Evolutionary conservation across 2,329 filamentous ascomycete genomes (phyloP).

Genomic region (Fusarium sambucinum): DNA sequence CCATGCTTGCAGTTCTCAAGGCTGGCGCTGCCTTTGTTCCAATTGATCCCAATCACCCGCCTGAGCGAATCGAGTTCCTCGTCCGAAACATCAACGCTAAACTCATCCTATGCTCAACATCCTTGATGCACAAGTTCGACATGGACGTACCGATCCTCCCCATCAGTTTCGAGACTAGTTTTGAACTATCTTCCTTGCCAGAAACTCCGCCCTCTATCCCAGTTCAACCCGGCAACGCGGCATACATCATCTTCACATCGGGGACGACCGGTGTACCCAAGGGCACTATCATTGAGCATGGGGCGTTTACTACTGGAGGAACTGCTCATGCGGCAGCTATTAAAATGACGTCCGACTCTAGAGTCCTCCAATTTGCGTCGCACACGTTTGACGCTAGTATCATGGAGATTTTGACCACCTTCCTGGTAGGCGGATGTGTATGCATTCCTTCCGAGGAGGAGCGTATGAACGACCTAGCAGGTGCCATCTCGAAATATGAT

Average conservation of each 20-base stretch:
- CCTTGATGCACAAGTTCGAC: neutral
- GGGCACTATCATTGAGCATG: conserved; percentile 37
- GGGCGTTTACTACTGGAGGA: conserved; percentile 17
- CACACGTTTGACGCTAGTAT: conserved; percentile 37
- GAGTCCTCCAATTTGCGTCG: conserved; percentile 34
- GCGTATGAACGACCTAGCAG: conserved; percentile 32
- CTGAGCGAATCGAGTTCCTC: conserved; percentile 35
- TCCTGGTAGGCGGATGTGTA: conserved; percentile 39
- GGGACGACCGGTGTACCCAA: conserved; percentile 41
- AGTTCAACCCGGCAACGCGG: conserved; percentile 4
- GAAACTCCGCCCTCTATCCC: neutral
- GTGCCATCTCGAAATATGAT: conserved; percentile 13
- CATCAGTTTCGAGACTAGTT: neutral
- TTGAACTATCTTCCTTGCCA: fast-evolving
- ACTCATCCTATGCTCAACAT: conserved; percentile 23
- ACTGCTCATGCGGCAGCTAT: conserved; percentile 35
- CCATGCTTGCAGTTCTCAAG: conserved; percentile 53
- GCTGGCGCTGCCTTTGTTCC: conserved; percentile 51
- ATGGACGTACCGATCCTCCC: neutral
- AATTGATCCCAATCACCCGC: conserved; percentile 55
- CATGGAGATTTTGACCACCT: conserved; percentile 40
- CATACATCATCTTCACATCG: conserved; percentile 41
- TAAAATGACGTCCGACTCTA: conserved; percentile 23
- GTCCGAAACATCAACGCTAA: conserved; percentile 24
- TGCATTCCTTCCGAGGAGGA: conserved; percentile 33